Conservation (phyloP, 306 rosid genomes). For the Begonia fuchsioides region DNA sequence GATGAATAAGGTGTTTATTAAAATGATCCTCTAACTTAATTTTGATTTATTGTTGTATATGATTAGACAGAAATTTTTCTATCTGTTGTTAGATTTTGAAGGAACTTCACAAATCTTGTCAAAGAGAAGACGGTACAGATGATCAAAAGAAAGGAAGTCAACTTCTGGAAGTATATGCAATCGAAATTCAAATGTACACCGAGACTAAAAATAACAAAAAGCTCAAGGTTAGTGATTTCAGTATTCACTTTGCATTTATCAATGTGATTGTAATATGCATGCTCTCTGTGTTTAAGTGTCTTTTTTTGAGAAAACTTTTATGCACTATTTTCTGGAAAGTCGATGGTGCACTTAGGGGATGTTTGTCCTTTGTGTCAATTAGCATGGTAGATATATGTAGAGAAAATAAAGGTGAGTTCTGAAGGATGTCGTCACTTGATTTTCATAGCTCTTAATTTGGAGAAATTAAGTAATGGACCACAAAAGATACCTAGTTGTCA, state of each 20-base stretch:
- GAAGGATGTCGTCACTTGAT: no score
- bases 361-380: no score
- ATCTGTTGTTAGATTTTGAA: constrained; percentile 54
- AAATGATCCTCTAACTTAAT: neutral
- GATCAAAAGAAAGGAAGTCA: constrained; percentile 99
- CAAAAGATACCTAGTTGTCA: no score
- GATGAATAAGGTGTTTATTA: constrained; percentile 67
- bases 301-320: no score
- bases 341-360: no score
- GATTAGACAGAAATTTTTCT: constrained; percentile 4
- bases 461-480: no score
- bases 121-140: constrained; percentile 92
- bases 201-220: constrained; percentile 96
- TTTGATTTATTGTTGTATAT: neutral
- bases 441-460: no score
- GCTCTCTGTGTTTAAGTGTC: no score
- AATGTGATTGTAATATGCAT: no score
- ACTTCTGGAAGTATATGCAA: constrained; percentile 88
- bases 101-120: constrained; percentile 89
- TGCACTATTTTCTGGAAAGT: no score
- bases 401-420: no score
- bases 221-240: constrained; percentile 56
- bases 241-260: constrained; percentile 4
- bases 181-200: constrained; percentile 95
- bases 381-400: no score